Evolutionary conservation across 139 green algal species (phyloP).

Genomic region (Chlamydomonas asymmetrica): DNA sequence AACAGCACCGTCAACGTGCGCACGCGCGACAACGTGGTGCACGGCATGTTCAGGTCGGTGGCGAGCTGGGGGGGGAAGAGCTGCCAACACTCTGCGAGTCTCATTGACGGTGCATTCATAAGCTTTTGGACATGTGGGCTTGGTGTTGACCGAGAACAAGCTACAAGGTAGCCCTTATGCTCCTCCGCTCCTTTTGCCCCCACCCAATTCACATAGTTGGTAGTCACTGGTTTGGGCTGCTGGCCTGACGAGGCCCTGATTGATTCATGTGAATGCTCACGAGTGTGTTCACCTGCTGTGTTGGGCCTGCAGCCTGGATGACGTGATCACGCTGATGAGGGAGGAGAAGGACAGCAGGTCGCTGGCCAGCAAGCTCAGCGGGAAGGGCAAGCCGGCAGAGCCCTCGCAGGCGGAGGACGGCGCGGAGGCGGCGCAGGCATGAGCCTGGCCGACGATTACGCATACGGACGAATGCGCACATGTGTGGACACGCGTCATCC

Average conservation of each 20-base stretch:
- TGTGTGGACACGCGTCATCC: no score
- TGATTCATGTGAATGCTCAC: no score
- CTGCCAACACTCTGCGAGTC: no score
- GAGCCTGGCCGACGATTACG: no score
- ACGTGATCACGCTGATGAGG: not conserved
- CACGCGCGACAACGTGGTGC: constrained; percentile 90
- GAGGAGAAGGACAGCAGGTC: constrained; percentile 10
- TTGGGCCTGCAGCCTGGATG: no score
- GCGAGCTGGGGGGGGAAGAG: not conserved
- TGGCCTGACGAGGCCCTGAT: not conserved
- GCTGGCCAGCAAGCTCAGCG: constrained; percentile 17
- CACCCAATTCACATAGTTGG: no score
- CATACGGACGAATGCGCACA: no score
- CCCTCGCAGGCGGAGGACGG: not conserved
- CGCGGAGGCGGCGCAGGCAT: not conserved
- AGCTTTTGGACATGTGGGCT: no score
- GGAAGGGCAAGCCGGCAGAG: constrained; percentile 24
- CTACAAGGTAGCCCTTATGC: no score
- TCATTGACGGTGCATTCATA: no score
- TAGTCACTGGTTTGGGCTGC: not conserved
- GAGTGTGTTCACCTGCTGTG: not conserved
- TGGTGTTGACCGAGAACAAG: no score
- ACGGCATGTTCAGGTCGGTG: constrained; percentile 42
- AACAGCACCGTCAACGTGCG: constrained; percentile 87
- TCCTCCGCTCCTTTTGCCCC: no score